A percentile compares a stretch with the other conserved stretches of the same genome.
Conservation (phyloP, 2,329 filamentous ascomycete genomes). For the Apiospora saccharicola region DNA sequence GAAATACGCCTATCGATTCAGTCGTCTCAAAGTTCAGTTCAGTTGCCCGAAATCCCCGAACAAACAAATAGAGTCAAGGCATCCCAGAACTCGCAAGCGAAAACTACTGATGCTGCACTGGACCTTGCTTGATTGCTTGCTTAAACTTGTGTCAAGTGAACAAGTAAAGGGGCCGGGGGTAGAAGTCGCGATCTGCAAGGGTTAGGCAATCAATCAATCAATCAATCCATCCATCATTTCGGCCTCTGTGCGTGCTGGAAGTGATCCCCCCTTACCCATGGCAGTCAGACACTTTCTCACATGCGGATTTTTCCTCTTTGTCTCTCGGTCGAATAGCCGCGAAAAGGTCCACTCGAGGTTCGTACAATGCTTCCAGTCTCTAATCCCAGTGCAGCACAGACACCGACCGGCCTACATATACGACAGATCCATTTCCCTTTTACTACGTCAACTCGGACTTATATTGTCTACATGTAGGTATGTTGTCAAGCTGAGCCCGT, state of each 20-base stretch:
- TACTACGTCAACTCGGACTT: background rate
- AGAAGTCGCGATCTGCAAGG: conserved; percentile 2
- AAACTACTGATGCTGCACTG: background rate
- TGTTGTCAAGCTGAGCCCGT: background rate
- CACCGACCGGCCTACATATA: background rate
- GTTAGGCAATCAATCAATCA: background rate
- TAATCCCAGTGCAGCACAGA: conserved; percentile 2
- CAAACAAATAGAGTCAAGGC: background rate
- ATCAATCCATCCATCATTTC: background rate
- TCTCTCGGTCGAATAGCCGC: conserved; percentile 16
- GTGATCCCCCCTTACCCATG: background rate
- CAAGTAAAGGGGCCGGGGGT: background rate
- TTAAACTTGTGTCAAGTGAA: background rate
- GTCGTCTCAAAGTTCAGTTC: background rate
- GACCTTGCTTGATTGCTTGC: background rate
- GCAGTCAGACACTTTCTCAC: background rate
- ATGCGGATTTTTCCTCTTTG: background rate
- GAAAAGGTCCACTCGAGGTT: conserved; percentile 2
- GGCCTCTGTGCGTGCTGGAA: background rate
- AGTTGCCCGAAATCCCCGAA: no score
- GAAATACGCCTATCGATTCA: background rate
- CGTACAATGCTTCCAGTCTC: conserved; percentile 11
- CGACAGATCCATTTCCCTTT: background rate
- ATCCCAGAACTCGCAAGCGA: background rate
- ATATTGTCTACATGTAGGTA: background rate